Conservation (phyloP, 2,329 filamentous ascomycete species). For the Fusarium drepaniforme region DNA sequence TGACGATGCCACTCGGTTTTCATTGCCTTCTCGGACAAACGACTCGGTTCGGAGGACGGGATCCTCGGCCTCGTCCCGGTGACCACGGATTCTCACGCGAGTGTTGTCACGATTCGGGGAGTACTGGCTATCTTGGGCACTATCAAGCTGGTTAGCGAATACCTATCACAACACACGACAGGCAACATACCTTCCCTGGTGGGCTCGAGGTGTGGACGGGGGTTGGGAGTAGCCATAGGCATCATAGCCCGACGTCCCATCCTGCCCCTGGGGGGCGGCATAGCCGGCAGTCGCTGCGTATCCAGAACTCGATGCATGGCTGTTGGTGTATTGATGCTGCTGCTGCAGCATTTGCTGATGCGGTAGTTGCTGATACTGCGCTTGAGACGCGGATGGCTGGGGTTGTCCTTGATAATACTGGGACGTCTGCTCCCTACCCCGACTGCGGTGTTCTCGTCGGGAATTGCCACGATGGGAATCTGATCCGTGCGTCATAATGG, state of each 20-base stretch:
- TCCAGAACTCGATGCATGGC: background rate
- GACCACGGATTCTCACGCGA: conserved; percentile 8
- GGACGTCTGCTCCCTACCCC: background rate
- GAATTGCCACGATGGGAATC: background rate
- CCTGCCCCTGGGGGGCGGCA: background rate
- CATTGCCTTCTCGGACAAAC: conserved; percentile 5
- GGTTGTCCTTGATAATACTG: background rate
- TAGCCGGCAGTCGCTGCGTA: background rate
- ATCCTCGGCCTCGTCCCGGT: background rate
- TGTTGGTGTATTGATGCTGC: background rate
- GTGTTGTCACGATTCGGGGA: background rate
- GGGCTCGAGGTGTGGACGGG: conserved; percentile 8
- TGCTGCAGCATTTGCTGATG: background rate
- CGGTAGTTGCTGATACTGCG: conserved; percentile 1
- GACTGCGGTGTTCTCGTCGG: background rate
- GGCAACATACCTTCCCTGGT: conserved; percentile 29
- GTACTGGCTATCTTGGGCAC: background rate
- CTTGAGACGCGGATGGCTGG: background rate
- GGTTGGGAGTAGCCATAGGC: background rate
- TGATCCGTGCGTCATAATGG: background rate
- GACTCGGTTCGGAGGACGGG: conserved; percentile 1
- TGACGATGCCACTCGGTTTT: background rate
- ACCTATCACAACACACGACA: background rate
- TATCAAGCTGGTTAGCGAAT: conserved; percentile 9
- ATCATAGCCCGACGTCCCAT: background rate